Evolutionary conservation across 805 yeast genomes (phyloP).

Genomic region (Brettanomyces bruxellensis): DNA sequence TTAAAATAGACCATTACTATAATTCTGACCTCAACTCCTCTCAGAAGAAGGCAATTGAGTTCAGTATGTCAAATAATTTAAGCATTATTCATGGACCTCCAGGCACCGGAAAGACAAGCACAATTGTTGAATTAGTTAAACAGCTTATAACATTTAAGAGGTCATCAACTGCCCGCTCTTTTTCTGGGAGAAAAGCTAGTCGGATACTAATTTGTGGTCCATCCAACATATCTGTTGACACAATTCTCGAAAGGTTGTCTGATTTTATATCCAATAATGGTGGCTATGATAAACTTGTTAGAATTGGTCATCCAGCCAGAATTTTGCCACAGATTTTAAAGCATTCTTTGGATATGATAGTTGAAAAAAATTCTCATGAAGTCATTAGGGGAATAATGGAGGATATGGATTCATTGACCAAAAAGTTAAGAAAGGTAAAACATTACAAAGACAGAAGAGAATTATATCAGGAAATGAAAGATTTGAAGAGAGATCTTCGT

Average conservation of each 20-base stretch:
- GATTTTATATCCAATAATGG: slow-evolving; percentile 30
- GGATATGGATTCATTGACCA: slow-evolving; percentile 50
- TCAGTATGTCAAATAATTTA: slow-evolving; percentile 49
- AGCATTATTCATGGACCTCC: slow-evolving; percentile 72
- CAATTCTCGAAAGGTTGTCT: slow-evolving; percentile 69
- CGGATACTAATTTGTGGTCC: slow-evolving; percentile 87
- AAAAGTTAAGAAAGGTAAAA: slow-evolving; percentile 34
- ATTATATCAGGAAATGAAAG: slow-evolving; percentile 61
- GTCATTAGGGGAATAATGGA: slow-evolving; percentile 57
- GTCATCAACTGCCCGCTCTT: not conserved
- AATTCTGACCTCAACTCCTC: slow-evolving; percentile 51
- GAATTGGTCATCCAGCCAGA: slow-evolving; percentile 94
- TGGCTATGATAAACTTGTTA: slow-evolving; percentile 36
- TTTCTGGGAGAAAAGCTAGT: slow-evolving; percentile 8
- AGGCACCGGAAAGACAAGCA: slow-evolving; percentile 80
- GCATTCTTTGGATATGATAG: slow-evolving; percentile 70
- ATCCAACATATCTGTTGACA: slow-evolving; percentile 87
- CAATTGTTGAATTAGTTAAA: slow-evolving; percentile 70
- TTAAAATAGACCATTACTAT: slow-evolving; percentile 23
- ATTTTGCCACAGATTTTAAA: slow-evolving; percentile 48
- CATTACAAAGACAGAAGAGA: slow-evolving; percentile 55
- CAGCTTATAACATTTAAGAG: slow-evolving; percentile 44
- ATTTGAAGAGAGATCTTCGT: slow-evolving; percentile 60
- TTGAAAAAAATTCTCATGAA: slow-evolving; percentile 48
- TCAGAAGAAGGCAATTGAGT: slow-evolving; percentile 63